A percentile compares a stretch with the other conserved stretches of the same genome.
phyloP scores from a whole-genome alignment of 2,329 filamentous ascomycete species.

The Xylaria sp. region DNA sequence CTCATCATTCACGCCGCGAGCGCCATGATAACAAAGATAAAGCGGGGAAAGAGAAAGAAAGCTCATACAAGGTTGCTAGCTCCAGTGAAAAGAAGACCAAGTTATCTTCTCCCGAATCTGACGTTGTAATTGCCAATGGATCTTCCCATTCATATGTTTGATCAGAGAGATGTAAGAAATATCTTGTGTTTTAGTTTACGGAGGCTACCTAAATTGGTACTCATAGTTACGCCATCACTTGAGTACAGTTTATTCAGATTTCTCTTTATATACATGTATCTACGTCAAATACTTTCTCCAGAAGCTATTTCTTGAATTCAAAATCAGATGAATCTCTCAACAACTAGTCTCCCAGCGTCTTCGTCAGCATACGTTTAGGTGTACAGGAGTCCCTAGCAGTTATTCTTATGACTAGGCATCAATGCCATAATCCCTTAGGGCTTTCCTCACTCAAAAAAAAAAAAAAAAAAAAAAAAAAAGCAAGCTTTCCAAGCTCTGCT shows the following conservation, averaged over 20 bases:
- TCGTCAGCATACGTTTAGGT: neutral
- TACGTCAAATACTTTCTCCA: neutral
- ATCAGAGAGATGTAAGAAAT: slow-evolving; percentile 2
- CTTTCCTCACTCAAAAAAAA: neutral
- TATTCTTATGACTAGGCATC: neutral
- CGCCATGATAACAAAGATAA: slow-evolving; percentile 39
- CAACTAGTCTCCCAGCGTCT: neutral
- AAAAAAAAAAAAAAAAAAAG: too few relatives aligned
- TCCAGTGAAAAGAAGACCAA: slow-evolving; percentile 41
- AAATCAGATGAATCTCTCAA: neutral
- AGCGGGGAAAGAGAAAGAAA: slow-evolving; percentile 43
- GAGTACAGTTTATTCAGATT: neutral
- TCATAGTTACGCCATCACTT: neutral
- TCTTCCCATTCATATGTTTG: slow-evolving; percentile 39
- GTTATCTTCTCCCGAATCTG: slow-evolving; percentile 40
- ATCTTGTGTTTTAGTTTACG: slow-evolving; percentile 6
- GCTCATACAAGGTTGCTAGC: slow-evolving; percentile 26
- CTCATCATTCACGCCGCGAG: slow-evolving; percentile 28
- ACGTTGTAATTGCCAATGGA: slow-evolving; percentile 46
- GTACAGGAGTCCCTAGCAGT: neutral
- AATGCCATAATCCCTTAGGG: neutral
- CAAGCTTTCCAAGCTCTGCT: slow-evolving; percentile 2
- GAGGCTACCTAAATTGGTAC: neutral
- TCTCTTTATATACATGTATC: slow-evolving; percentile 1
- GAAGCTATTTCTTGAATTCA: neutral